Percentiles rank a stretch among this genome's conserved stretches.
Conservation (phyloP, 352 stramenopile genomes). For the Phytopythium vexans region DNA sequence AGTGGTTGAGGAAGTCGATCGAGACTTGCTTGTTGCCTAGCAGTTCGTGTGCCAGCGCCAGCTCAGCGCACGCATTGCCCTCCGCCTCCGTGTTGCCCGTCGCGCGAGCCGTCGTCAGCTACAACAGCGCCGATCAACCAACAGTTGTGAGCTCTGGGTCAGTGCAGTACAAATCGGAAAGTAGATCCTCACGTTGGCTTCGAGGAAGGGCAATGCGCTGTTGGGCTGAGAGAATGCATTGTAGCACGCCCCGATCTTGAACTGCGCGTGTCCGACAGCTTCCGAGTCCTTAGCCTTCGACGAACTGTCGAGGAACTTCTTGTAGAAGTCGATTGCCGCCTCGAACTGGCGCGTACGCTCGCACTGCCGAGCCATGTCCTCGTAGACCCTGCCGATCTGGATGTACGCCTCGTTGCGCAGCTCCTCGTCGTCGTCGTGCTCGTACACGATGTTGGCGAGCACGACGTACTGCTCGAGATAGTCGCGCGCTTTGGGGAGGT, state of each 20-base stretch:
- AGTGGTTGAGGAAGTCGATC: conserved; percentile 89
- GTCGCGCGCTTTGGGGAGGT: conserved; percentile 67
- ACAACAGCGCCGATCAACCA: conserved; percentile 1
- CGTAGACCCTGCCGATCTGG: conserved; percentile 80
- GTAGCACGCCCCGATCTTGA: conserved; percentile 76
- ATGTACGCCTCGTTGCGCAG: conserved; percentile 47
- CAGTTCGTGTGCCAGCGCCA: conserved; percentile 86
- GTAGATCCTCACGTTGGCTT: conserved; percentile 50
- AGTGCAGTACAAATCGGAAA: background rate
- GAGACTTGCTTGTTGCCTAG: conserved; percentile 74
- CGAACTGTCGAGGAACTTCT: conserved; percentile 68
- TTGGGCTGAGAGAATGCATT: conserved; percentile 54
- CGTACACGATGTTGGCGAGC: conserved; percentile 70
- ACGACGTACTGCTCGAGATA: conserved; percentile 82
- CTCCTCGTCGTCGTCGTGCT: conserved; percentile 59
- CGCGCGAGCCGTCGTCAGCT: conserved; percentile 59
- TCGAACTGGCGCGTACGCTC: conserved; percentile 37
- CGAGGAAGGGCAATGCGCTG: conserved; percentile 81
- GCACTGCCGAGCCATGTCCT: conserved; percentile 44
- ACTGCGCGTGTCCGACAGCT: conserved; percentile 55
- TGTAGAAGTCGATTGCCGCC: conserved; percentile 68
- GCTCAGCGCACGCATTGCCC: conserved; percentile 81
- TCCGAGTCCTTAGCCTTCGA: conserved; percentile 62
- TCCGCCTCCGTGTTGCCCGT: conserved; percentile 63
- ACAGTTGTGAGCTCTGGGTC: background rate